A percentile compares a stretch with the other conserved stretches of the same genome.
phyloP scores from a whole-genome alignment of 2,329 filamentous ascomycete species.

The Aureobasidium sp. region DNA sequence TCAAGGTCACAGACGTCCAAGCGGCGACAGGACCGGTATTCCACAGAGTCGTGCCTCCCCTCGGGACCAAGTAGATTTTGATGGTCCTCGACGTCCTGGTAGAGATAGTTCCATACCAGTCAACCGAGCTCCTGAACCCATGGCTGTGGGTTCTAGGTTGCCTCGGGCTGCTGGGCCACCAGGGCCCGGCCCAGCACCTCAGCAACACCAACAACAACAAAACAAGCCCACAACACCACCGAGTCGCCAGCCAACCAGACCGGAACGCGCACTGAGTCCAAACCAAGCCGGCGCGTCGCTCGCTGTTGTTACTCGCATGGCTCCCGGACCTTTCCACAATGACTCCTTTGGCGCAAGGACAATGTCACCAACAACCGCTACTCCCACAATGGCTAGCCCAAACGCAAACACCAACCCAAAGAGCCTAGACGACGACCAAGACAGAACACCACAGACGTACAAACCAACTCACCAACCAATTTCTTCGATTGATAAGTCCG shows the following conservation, averaged over 20 bases:
- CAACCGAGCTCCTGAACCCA: constrained; percentile 27
- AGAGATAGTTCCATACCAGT: constrained; percentile 21
- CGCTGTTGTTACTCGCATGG: not conserved
- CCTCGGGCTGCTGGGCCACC: constrained; percentile 47
- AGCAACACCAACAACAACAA: constrained; percentile 35
- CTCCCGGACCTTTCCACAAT: not conserved
- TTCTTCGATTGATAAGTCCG: not conserved
- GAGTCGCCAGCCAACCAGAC: constrained; percentile 13
- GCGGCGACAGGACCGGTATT: constrained; percentile 21
- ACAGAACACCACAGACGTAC: constrained; percentile 7
- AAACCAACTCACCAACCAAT: constrained; percentile 10
- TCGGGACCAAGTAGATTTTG: constrained; percentile 21
- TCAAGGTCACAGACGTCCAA: constrained; percentile 24
- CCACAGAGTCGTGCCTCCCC: constrained; percentile 17
- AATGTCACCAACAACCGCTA: not conserved
- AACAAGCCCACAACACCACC: constrained; percentile 24
- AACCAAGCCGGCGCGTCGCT: not conserved
- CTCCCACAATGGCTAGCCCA: not conserved
- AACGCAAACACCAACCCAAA: not conserved
- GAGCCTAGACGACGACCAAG: not conserved
- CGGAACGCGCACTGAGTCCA: constrained; percentile 13
- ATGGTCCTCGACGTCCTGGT: constrained; percentile 17
- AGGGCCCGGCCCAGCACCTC: constrained; percentile 54
- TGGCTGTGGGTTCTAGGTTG: constrained; percentile 45
- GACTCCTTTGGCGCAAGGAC: not conserved